Base-by-base conservation (phyloP, 1,139 yeast species). In the Arxiozyma heterogenica region DNA sequence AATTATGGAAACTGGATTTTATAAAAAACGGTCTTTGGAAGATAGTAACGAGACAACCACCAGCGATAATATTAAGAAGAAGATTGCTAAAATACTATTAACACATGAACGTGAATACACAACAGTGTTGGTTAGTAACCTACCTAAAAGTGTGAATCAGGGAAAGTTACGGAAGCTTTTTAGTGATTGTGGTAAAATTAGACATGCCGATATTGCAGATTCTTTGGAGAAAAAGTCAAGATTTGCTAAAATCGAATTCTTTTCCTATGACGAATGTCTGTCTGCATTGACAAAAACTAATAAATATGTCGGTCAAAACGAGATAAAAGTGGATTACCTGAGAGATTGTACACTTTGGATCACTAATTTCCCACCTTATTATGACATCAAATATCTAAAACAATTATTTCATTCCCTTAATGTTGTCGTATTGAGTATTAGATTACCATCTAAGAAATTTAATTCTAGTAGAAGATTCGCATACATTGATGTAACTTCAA, bases 291-390 rank as follows among this genome's bases (percentile, higher is more conserved):
- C 91, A 0, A 81, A 78, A 58, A 78, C 81, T 44, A 72, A 71
- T 56, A 85, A 84, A 61, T 61, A 54, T 25, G 56, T 86, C 0
- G 73, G 73, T 0, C 78, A 73, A 0, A 58, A 63, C 2, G 75
- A 73, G 46, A 70, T 87, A 0, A 54, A 64, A 3, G 86, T 89
- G 0, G 68, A 53, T 8, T 51, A 53, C 21, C 54, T 66, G 44
- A 52, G 58, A 38, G 55, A 62, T 49, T 57, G 65, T 21, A 84
- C 70, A 52, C 56, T 58, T 42, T 73, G 67, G 76, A 62, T 63
- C 71, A 80, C 94, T 0, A 88, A 88, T 62, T 88, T 79, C 61
- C 90, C 95, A 0, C 84, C 90, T 0, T 65, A 73, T 1, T 78
- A 69, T 61, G 73, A 75, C 0, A 74, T 74, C 45, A 70, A 68